Conservation (phyloP, 2,329 filamentous ascomycete species). For the Ascocoryne sarcoides region DNA sequence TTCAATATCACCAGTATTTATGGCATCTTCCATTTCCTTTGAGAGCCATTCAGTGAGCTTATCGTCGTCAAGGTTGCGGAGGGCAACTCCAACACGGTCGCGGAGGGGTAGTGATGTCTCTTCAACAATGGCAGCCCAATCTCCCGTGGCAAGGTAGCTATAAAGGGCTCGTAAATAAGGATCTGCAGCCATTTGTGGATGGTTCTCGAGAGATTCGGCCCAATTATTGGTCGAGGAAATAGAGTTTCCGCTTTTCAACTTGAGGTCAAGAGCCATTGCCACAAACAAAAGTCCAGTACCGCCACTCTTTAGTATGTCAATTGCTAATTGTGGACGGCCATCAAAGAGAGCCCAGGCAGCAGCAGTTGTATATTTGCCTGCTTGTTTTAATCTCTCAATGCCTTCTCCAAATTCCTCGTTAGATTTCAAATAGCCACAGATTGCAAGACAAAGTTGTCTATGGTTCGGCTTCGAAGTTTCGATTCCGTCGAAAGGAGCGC, state of each 20-base stretch:
- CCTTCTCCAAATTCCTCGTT: slow-evolving; percentile 36
- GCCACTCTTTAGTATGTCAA: slow-evolving; percentile 60
- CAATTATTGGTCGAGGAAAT: slow-evolving; percentile 25
- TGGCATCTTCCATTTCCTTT: slow-evolving; percentile 51
- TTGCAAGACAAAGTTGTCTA: slow-evolving; percentile 64
- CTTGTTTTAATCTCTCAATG: slow-evolving; percentile 37
- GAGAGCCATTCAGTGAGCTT: slow-evolving; percentile 59
- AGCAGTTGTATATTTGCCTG: slow-evolving; percentile 59
- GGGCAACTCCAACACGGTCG: slow-evolving; percentile 65
- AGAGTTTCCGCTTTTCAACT: slow-evolving; percentile 40
- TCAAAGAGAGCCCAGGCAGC: slow-evolving; percentile 70
- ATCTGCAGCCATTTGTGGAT: slow-evolving; percentile 48
- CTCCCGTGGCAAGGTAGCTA: slow-evolving; percentile 64
- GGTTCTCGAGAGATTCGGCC: slow-evolving; percentile 21
- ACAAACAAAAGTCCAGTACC: slow-evolving; percentile 62
- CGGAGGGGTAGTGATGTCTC: slow-evolving; percentile 65
- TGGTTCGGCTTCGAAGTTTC: slow-evolving; percentile 59
- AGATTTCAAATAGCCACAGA: slow-evolving; percentile 63
- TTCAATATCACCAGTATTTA: slow-evolving; percentile 62
- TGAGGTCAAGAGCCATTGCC: slow-evolving; percentile 54
- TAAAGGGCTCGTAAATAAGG: slow-evolving; percentile 75
- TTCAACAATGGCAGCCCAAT: slow-evolving; percentile 67
- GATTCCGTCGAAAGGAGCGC: slow-evolving; percentile 55
- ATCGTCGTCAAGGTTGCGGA: slow-evolving; percentile 55
- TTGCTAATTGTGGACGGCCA: slow-evolving; percentile 58